Evolutionary conservation across 2,329 filamentous ascomycete genomes (phyloP).

Genomic region (Waltergamsia citrina): DNA sequence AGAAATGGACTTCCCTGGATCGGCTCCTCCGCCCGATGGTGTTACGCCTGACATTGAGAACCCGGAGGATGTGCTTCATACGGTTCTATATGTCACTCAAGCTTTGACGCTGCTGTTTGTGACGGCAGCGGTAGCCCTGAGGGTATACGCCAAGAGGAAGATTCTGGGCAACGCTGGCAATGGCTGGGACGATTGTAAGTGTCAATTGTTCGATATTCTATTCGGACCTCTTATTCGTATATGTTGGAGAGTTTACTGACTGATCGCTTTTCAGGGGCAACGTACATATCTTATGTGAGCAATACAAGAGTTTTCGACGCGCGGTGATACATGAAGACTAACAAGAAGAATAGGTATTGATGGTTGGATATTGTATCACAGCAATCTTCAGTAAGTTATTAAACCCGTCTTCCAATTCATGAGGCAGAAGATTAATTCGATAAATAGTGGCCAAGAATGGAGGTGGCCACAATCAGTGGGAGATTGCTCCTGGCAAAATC

Average conservation of each 20-base stretch:
- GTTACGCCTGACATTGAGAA: slow-evolving; percentile 13
- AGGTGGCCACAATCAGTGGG: slow-evolving; percentile 22
- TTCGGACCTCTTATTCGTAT: not conserved
- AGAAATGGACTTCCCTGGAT: slow-evolving; percentile 9
- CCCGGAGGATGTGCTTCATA: slow-evolving; percentile 15
- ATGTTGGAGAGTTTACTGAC: slow-evolving; percentile 1
- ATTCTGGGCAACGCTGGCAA: slow-evolving; percentile 8
- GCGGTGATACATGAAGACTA: no score
- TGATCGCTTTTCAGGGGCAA: no score
- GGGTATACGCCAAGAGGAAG: slow-evolving; percentile 14
- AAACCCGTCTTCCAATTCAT: no score
- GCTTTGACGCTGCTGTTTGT: slow-evolving; percentile 15
- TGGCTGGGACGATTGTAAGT: slow-evolving; percentile 18
- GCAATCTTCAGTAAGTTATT: slow-evolving; percentile 12
- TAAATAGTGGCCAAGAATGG: slow-evolving; percentile 18
- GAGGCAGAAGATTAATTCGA: no score
- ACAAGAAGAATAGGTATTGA: slow-evolving; percentile 11
- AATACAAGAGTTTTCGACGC: not conserved
- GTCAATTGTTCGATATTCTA: no score
- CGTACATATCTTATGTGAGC: slow-evolving; percentile 11
- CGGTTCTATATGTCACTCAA: slow-evolving; percentile 16
- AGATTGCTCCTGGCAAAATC: slow-evolving; percentile 17
- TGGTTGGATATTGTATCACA: slow-evolving; percentile 16
- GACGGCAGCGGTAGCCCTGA: slow-evolving; percentile 13
- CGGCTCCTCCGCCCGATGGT: slow-evolving; percentile 14